phyloP scores from a whole-genome alignment of 2,329 filamentous ascomycete genomes.

The Aspergillus sergii region DNA sequence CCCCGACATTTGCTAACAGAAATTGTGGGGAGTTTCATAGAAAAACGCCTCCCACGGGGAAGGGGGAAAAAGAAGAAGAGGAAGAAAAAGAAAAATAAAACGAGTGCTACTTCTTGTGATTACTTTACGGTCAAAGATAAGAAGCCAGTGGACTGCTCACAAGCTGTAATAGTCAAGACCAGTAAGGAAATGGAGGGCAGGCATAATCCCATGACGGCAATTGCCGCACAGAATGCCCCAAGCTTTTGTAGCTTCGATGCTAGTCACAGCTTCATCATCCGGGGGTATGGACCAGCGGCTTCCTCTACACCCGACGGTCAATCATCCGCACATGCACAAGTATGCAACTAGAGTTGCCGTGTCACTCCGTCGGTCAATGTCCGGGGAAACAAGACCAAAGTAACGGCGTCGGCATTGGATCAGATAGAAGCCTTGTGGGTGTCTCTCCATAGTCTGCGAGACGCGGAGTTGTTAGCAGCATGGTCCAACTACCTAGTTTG shows the following conservation, averaged over 20 bases:
- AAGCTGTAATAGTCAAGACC: background rate
- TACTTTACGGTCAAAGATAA: background rate
- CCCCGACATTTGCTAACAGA: background rate
- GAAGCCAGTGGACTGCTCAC: background rate
- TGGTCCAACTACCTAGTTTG: background rate
- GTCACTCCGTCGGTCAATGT: background rate
- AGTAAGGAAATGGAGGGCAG: background rate
- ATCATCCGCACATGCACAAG: background rate
- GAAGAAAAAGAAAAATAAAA: background rate
- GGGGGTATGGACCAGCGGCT: background rate
- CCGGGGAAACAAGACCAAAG: background rate
- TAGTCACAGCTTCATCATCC: background rate
- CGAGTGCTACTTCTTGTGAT: background rate
- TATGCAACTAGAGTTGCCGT: background rate
- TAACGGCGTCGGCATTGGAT: background rate
- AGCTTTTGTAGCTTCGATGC: background rate
- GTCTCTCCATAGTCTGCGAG: background rate
- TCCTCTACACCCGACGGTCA: no score
- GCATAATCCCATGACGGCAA: background rate
- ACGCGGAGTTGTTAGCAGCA: background rate
- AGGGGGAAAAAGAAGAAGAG: background rate
- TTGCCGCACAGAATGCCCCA: background rate
- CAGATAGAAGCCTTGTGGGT: background rate
- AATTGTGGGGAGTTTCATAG: background rate
- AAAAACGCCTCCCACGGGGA: background rate